Percentiles rank a stretch among this genome's conserved stretches.
These are phyloP conservation scores for Ustilago curta DNA, from an alignment of 1,284 basidiomycete species.

Conservation along the genomic window DNA sequence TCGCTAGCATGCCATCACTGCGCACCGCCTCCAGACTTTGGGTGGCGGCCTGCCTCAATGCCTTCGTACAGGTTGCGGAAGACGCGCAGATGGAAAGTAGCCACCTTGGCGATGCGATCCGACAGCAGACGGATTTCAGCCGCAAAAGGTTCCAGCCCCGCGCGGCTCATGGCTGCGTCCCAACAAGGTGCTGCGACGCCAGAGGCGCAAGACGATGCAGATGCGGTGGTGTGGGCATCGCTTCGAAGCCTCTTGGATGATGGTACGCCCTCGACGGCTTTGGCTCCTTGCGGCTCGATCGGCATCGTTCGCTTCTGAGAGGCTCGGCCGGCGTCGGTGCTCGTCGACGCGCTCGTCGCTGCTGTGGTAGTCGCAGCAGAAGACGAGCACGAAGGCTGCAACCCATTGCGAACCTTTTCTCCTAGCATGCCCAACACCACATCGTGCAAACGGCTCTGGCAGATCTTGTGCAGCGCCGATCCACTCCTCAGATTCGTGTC, in stretches of 20 bases:
- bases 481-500: constrained; percentile 51
- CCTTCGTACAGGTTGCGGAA: constrained; percentile 57
- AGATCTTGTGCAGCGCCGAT: constrained; percentile 56
- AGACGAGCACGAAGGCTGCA: constrained; percentile 13
- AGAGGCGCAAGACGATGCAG: not conserved
- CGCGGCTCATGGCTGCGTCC: constrained; percentile 42
- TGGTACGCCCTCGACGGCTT: not conserved
- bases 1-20: not conserved
- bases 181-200: constrained; percentile 7
- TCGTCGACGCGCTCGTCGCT: not conserved
- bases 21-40: constrained; percentile 10
- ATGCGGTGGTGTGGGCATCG: not conserved
- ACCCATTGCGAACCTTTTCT: constrained; percentile 27
- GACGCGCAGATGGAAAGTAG: constrained; percentile 58
- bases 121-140: constrained; percentile 56
- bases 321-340: not conserved
- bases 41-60: constrained; percentile 26
- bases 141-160: constrained; percentile 54
- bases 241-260: constrained; percentile 24
- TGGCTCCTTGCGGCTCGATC: constrained; percentile 4
- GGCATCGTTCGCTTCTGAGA: constrained; percentile 22
- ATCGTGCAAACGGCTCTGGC: constrained; percentile 49
- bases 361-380: not conserved
- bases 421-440: constrained; percentile 49
- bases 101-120: constrained; percentile 57